Evolutionary conservation across 768 basidiomycete genomes (phyloP).

Genomic region (Suillus subalutaceus): DNA sequence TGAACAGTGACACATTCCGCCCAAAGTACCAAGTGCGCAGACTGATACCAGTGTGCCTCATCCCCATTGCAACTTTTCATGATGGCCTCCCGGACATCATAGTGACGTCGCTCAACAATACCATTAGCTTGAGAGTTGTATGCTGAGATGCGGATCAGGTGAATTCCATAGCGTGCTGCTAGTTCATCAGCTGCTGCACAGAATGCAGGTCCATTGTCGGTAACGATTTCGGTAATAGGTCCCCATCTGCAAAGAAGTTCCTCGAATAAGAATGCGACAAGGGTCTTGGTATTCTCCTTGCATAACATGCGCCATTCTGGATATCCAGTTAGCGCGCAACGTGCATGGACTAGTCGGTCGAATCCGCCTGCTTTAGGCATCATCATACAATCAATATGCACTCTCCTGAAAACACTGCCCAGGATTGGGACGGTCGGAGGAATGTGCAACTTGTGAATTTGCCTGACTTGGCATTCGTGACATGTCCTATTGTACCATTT

Average conservation of each 20-base stretch:
- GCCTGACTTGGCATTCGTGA: neutral
- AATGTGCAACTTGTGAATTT: neutral
- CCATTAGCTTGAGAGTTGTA: neutral
- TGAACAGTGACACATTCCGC: too few species aligned
- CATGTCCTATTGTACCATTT: slow-evolving; percentile 4
- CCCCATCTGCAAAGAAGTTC: slow-evolving; percentile 21
- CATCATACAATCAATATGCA: neutral
- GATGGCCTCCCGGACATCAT: too few species aligned
- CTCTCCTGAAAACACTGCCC: neutral
- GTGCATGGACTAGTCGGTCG: slow-evolving; percentile 21
- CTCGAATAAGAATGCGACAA: slow-evolving; percentile 19
- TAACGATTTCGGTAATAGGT: slow-evolving; percentile 10
- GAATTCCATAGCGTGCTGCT: neutral
- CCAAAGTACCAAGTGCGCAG: too few species aligned
- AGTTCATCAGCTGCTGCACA: neutral
- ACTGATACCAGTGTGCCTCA: too few species aligned
- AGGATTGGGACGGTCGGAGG: neutral
- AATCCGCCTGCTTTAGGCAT: slow-evolving; percentile 9
- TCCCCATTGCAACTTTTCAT: too few species aligned
- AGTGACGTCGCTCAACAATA: too few species aligned
- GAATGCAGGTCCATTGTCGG: neutral
- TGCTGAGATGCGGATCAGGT: neutral
- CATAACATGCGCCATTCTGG: slow-evolving; percentile 35
- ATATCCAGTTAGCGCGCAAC: neutral
- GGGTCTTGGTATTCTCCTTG: slow-evolving; percentile 15